These are phyloP conservation scores for Dalbergia cultrata DNA, from an alignment of 306 rosid species.

Conservation along the genomic window DNA sequence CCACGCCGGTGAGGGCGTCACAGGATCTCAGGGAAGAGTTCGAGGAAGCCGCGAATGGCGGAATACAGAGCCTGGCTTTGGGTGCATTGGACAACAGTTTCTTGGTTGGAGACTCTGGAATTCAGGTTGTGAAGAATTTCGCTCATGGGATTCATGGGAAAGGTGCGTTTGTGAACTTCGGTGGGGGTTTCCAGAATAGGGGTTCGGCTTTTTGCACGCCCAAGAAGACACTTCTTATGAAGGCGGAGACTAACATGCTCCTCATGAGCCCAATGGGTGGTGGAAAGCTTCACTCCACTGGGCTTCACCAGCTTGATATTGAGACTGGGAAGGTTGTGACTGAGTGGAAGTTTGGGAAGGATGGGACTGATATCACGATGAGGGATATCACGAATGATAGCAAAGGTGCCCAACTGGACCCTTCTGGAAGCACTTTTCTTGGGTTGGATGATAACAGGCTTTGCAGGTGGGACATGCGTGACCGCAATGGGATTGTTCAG, in stretches of 20 bases:
- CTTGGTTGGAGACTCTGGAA: conserved; percentile 82
- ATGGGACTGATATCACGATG: conserved; percentile 94
- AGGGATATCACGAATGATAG: conserved; percentile 89
- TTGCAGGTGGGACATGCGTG: conserved; percentile 99
- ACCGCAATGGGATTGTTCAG: conserved; percentile 91
- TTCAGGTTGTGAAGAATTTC: conserved; percentile 94
- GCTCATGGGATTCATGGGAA: conserved; percentile 91
- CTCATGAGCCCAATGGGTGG: conserved; percentile 89
- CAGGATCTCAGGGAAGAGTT: conserved; percentile 88
- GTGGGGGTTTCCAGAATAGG: conserved; percentile 51
- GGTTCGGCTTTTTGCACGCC: conserved; percentile 64
- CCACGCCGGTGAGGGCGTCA: conserved; percentile 59
- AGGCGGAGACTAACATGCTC: conserved; percentile 95
- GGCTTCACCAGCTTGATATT: conserved; percentile 93
- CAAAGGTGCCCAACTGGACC: conserved; percentile 95
- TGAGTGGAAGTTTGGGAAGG: conserved; percentile 91
- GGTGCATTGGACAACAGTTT: conserved; percentile 97
- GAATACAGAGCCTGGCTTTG: conserved; percentile 90
- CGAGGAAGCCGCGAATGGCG: conserved; percentile 91
- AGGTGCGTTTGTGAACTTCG: conserved; percentile 85
- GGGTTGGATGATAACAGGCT: conserved; percentile 98
- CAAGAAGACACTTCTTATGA: conserved; percentile 89
- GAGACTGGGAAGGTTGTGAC: conserved; percentile 94
- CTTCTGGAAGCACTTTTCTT: conserved; percentile 89
- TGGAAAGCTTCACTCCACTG: conserved; percentile 76